Evolutionary conservation across 345 rosid genomes (phyloP).

Genomic region (Camelina sativa): DNA sequence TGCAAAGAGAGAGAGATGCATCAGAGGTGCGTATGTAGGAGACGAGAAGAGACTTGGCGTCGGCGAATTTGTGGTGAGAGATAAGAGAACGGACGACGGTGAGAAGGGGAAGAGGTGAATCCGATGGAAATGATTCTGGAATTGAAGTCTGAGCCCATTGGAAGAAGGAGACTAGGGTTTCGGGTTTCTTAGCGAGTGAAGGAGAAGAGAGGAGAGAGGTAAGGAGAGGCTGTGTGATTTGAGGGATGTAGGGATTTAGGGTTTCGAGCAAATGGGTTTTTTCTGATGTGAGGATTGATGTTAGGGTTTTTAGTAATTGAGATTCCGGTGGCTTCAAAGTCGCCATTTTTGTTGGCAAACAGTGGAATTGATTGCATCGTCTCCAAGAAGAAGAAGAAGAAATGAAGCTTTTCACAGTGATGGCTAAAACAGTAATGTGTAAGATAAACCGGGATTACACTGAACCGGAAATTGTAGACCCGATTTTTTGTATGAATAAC

Average conservation of each 20-base stretch:
- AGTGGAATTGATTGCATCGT: not conserved
- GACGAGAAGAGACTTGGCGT: slow-evolving; percentile 66
- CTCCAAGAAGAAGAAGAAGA: slow-evolving; percentile 7
- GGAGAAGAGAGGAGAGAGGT: slow-evolving; percentile 60
- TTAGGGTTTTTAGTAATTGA: slow-evolving; percentile 50
- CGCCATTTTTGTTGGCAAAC: slow-evolving; percentile 38
- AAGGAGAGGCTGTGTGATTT: slow-evolving; percentile 59
- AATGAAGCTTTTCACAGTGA: not conserved
- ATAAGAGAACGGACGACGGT: slow-evolving; percentile 64
- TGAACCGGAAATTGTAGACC: slow-evolving; percentile 24
- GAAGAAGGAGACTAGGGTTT: slow-evolving; percentile 66
- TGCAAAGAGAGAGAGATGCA: slow-evolving; percentile 52
- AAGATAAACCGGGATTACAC: not conserved
- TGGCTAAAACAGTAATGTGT: not conserved
- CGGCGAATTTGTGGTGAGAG: slow-evolving; percentile 58
- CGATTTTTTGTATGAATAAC: not conserved
- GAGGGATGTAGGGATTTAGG: slow-evolving; percentile 55
- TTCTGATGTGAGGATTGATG: slow-evolving; percentile 49
- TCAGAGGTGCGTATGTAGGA: slow-evolving; percentile 60
- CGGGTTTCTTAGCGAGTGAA: slow-evolving; percentile 49
- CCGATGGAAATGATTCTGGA: slow-evolving; percentile 46
- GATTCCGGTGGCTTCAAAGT: slow-evolving; percentile 39
- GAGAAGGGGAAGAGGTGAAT: slow-evolving; percentile 61
- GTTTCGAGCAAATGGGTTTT: slow-evolving; percentile 46
- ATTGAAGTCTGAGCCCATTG: slow-evolving; percentile 53